Evolutionary conservation across 371 early-diverging fungal genomes (phyloP).

Genomic region (Syncephalastrum sp.): DNA sequence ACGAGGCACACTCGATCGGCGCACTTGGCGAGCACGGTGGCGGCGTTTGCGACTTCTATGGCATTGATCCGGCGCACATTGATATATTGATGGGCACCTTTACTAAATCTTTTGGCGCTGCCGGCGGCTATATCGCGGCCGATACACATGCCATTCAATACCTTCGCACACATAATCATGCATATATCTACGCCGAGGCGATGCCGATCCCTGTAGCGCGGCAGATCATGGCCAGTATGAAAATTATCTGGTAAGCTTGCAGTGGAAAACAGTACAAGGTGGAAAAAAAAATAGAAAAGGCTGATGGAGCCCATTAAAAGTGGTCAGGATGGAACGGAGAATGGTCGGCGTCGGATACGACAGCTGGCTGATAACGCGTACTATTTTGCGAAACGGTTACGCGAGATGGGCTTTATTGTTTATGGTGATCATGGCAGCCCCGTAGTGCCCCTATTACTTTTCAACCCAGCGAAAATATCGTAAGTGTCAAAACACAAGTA

Average conservation of each 20-base stretch:
- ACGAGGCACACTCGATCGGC: slow-evolving; percentile 99
- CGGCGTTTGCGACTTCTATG: slow-evolving; percentile 94
- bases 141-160: slow-evolving; percentile 73
- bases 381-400: slow-evolving; percentile 82
- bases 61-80: slow-evolving; percentile 86
- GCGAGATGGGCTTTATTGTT: slow-evolving; percentile 93
- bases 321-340: slow-evolving; percentile 83
- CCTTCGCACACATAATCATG: slow-evolving; percentile 81
- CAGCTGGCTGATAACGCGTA: slow-evolving; percentile 82
- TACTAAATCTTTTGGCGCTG: slow-evolving; percentile 98
- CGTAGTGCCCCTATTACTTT: slow-evolving; percentile 91
- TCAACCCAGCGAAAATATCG: slow-evolving; percentile 96
- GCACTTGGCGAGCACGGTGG: slow-evolving; percentile 91
- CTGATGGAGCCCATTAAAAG: slow-evolving; percentile 24
- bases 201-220: slow-evolving; percentile 88
- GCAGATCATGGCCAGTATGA: slow-evolving; percentile 84
- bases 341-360: slow-evolving; percentile 83
- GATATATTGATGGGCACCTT: slow-evolving; percentile 99
- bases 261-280: not conserved
- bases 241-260: slow-evolving; percentile 60
- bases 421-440: slow-evolving; percentile 96
- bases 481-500: slow-evolving; percentile 12
- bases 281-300: not conserved
- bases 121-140: slow-evolving; percentile 97
- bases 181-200: slow-evolving; percentile 93